Evolutionary conservation across 2,329 filamentous ascomycete genomes (phyloP), one percentile per base, ranked within the genome.

Genomic region (Alternaria hordeiaustralica): DNA sequence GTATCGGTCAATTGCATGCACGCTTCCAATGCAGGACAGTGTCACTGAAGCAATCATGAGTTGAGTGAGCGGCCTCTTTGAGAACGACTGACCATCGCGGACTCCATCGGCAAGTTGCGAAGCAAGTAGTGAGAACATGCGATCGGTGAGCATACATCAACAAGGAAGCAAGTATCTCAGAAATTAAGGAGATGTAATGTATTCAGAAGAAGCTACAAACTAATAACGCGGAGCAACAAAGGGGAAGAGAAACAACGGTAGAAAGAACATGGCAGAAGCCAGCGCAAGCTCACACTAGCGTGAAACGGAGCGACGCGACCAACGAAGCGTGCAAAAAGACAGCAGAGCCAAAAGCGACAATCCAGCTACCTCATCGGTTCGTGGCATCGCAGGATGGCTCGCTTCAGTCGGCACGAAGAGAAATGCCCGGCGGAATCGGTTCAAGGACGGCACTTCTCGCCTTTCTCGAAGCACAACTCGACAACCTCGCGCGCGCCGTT

Each of bases 391-490:
- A 20, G 25, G n/a, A 25, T 28, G 12, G 8, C 33, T 33, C 25
- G 13, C 25, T 21, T 21, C 23, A 10, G 23, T n/a, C 15, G 21
- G 15, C 10, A 41, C 15, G 25, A 46, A 30, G 54, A 26, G 13
- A 33, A 9, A 23, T 44, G 18, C 12, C 36, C 23, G 12, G 30
- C 21, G 36, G n/a, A 44, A 18, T 44, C 25, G 18, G 5, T 28
- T 56, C 41, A 56, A 26, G 54, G 36, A 46, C 18, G 36, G 25
- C 58, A 60, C 49, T 55, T 55, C 50, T 63, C 50, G 23, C 56
- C 57, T 45, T 45, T 63, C 61, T 63, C 61, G 46, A 56, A 63
- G 23, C 61, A 63, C 56, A 63, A 26, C 45, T 63, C 61, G 21
- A 63, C 25, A 26, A 63, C 18, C 41, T 59, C 45, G 41, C 50